Evolutionary conservation across 805 yeast species (phyloP).

Genomic region (Wickerhamiella azyma): DNA sequence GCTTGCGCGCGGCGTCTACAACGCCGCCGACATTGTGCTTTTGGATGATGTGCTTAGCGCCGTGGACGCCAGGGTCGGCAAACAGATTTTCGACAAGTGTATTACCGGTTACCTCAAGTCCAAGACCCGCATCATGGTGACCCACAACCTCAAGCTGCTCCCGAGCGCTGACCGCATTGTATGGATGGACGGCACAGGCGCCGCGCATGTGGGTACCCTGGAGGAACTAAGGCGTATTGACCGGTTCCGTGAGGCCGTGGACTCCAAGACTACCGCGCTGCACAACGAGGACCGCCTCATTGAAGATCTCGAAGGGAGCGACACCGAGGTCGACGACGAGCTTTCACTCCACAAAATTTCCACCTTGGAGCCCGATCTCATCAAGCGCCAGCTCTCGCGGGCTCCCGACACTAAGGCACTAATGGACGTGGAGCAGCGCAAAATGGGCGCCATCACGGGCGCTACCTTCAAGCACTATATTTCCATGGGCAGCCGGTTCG

Average conservation of each 20-base stretch:
- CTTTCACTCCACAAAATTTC: conserved; percentile 9
- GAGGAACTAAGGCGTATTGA: conserved; percentile 31
- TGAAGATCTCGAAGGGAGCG: not conserved
- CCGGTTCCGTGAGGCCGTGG: not conserved
- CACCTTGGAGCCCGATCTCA: conserved; percentile 3
- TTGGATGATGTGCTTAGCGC: conserved; percentile 80
- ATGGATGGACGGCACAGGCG: conserved; percentile 36
- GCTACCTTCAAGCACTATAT: not conserved
- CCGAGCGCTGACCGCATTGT: conserved; percentile 56
- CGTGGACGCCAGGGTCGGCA: conserved; percentile 81
- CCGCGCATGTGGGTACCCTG: conserved; percentile 46
- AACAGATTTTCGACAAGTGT: conserved; percentile 59
- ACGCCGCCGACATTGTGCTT: conserved; percentile 47
- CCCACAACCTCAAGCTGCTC: conserved; percentile 68
- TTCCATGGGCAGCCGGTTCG: not conserved
- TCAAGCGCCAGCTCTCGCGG: conserved; percentile 4
- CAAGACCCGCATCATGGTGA: conserved; percentile 64
- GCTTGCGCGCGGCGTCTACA: conserved; percentile 70
- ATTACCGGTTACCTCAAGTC: conserved; percentile 41
- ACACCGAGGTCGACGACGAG: not conserved
- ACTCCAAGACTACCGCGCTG: not conserved
- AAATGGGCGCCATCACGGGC: not conserved
- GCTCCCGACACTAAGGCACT: not conserved
- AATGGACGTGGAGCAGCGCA: not conserved
- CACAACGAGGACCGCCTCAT: conserved; percentile 26